These are phyloP conservation scores for Pulveroboletus sp. DNA, from an alignment of 768 basidiomycete genomes.

Conservation along the genomic window DNA sequence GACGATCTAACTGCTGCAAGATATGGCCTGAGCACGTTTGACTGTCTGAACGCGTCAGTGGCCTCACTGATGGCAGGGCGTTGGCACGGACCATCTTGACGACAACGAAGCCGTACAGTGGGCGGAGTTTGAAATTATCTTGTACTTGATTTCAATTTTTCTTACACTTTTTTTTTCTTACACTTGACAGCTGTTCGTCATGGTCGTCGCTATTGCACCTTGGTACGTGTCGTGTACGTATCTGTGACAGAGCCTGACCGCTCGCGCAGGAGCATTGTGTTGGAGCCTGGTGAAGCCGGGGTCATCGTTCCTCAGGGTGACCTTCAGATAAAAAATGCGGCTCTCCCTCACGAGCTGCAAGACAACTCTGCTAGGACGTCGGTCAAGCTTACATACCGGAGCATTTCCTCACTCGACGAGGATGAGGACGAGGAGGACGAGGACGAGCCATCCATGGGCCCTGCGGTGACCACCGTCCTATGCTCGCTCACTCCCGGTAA, in stretches of 20 bases:
- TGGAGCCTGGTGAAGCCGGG: slow-evolving; percentile 58
- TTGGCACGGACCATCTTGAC: slow-evolving; percentile 48
- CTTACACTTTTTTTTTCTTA: slow-evolving; percentile 9
- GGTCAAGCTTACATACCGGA: slow-evolving; percentile 62
- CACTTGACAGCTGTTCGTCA: slow-evolving; percentile 25
- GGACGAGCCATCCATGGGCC: slow-evolving; percentile 38
- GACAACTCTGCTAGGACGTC: slow-evolving; percentile 61
- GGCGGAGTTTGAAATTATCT: slow-evolving; percentile 45
- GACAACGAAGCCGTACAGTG: slow-evolving; percentile 8
- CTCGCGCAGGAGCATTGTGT: slow-evolving; percentile 53
- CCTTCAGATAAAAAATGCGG: slow-evolving; percentile 78
- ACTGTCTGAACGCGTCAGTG: slow-evolving; percentile 46
- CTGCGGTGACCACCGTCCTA: slow-evolving; percentile 54
- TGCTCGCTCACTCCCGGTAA: slow-evolving; percentile 82
- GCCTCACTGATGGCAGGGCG: not conserved
- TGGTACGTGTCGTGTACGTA: slow-evolving; percentile 46
- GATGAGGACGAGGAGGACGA: slow-evolving; percentile 48
- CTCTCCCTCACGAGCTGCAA: slow-evolving; percentile 70
- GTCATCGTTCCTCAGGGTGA: slow-evolving; percentile 61
- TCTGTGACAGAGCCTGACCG: slow-evolving; percentile 5
- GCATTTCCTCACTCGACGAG: slow-evolving; percentile 33
- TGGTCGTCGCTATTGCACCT: slow-evolving; percentile 62
- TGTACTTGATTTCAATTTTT: not conserved
- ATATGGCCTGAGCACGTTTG: slow-evolving; percentile 93
- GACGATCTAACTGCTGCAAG: slow-evolving; percentile 94